phyloP scores from a whole-genome alignment of 352 stramenopile species.

The Pythium brachiatum region DNA sequence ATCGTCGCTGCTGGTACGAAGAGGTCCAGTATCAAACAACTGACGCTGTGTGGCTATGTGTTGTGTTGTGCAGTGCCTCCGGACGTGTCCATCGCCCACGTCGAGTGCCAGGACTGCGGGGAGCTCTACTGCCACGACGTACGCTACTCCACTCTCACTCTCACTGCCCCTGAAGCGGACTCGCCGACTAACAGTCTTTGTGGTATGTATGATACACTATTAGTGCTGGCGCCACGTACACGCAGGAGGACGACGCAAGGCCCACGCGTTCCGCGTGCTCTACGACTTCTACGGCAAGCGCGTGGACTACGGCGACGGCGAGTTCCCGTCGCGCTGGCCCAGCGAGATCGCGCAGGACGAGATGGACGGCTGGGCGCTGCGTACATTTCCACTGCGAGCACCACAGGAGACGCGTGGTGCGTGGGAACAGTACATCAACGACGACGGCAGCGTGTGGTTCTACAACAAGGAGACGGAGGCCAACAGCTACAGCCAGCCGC shows the following conservation, averaged over 20 bases:
- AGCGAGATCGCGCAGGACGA: conserved; percentile 90
- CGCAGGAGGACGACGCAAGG: conserved; percentile 67
- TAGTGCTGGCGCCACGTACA: conserved; percentile 89
- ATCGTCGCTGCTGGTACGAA: not conserved
- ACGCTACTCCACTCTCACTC: conserved; percentile 4
- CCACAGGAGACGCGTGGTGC: conserved; percentile 38
- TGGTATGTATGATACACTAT: not conserved
- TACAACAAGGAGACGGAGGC: conserved; percentile 69
- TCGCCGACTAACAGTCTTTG: not conserved
- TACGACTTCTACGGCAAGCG: conserved; percentile 91
- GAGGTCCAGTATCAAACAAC: not conserved
- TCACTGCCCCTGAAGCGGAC: not conserved
- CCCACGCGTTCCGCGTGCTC: conserved; percentile 84
- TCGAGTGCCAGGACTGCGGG: conserved; percentile 88
- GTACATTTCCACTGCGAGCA: conserved; percentile 43
- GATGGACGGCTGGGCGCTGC: conserved; percentile 71
- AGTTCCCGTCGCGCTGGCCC: conserved; percentile 90
- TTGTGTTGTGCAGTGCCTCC: conserved; percentile 12
- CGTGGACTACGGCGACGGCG: conserved; percentile 89
- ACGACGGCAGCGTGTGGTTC: conserved; percentile 49
- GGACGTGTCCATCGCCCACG: conserved; percentile 37
- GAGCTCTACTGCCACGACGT: conserved; percentile 89
- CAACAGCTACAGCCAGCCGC: conserved; percentile 41
- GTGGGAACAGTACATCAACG: conserved; percentile 71
- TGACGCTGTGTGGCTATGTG: not conserved